Evolutionary conservation across 1,284 basidiomycete genomes (phyloP).

Genomic region (Cryptococcus amylolentus): DNA sequence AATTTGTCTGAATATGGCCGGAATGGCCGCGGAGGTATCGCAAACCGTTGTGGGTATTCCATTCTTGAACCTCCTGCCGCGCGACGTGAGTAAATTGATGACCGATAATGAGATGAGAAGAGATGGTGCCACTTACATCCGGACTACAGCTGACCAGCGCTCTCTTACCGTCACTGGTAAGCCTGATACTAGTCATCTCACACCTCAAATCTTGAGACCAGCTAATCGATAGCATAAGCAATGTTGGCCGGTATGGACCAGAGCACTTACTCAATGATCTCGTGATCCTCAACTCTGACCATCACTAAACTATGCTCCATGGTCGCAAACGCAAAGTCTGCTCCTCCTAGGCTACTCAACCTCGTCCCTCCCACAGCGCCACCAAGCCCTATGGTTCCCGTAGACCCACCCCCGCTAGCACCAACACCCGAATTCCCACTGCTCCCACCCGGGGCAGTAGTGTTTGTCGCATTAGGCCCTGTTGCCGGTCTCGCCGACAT

Average conservation of each 20-base stretch:
- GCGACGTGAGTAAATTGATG: conserved; percentile 15
- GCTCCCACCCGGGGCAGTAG: too few species aligned
- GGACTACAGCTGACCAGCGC: conserved; percentile 83
- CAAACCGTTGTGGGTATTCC: conserved; percentile 65
- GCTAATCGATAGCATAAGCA: conserved; percentile 6
- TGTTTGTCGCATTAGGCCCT: too few species aligned
- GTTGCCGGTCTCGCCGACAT: conserved; percentile 26
- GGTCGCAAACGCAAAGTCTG: conserved; percentile 23
- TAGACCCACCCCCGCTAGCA: background rate
- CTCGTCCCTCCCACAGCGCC: background rate
- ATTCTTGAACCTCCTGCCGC: conserved; percentile 77
- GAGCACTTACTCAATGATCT: conserved; percentile 35
- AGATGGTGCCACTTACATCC: conserved; percentile 58
- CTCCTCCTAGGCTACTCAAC: background rate
- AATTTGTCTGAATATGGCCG: conserved; percentile 73
- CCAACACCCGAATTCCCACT: background rate
- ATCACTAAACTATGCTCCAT: conserved; percentile 42
- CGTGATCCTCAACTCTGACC: conserved; percentile 35
- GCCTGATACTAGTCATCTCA: conserved; percentile 80
- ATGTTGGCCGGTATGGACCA: background rate
- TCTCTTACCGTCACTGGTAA: conserved; percentile 81
- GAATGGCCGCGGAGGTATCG: conserved; percentile 72
- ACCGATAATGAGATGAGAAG: conserved; percentile 16
- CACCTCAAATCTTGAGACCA: conserved; percentile 42
- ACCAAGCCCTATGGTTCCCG: background rate